Conservation (phyloP, 495 filamentous ascomycete genomes). For the Penicillium egyptiacum region DNA sequence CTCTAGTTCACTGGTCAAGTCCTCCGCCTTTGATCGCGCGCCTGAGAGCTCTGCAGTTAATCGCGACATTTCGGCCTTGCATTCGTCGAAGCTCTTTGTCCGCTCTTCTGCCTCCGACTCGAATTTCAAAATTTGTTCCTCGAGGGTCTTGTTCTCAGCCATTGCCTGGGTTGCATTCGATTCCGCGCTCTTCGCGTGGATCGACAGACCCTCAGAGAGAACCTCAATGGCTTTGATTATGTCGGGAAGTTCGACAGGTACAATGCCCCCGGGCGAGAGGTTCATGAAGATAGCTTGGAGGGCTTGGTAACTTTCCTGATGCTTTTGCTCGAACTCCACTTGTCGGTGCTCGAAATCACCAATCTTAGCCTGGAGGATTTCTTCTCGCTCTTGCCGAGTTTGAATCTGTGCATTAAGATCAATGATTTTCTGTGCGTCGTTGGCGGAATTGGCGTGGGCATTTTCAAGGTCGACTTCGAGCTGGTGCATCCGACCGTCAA, state of each 20-base stretch:
- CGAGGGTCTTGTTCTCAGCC: slow-evolving; percentile 48
- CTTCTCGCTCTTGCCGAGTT: slow-evolving; percentile 51
- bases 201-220: slow-evolving; percentile 55
- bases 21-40: slow-evolving; percentile 56
- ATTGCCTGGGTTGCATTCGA: slow-evolving; percentile 36
- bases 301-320: slow-evolving; percentile 53
- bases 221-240: slow-evolving; percentile 65
- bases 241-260: slow-evolving; percentile 57
- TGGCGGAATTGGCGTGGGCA: slow-evolving; percentile 53
- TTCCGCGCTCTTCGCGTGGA: slow-evolving; percentile 45
- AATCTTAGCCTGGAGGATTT: slow-evolving; percentile 44
- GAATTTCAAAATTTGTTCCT: slow-evolving; percentile 48
- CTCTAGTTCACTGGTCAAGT: slow-evolving; percentile 62
- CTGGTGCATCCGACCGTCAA: slow-evolving; percentile 65
- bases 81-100: slow-evolving; percentile 47
- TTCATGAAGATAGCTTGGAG: slow-evolving; percentile 63
- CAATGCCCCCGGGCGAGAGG: slow-evolving; percentile 54
- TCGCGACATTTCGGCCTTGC: slow-evolving; percentile 38
- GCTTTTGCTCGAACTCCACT: slow-evolving; percentile 46
- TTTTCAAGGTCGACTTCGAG: slow-evolving; percentile 70
- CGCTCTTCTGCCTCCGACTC: slow-evolving; percentile 40
- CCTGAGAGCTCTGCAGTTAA: slow-evolving; percentile 48
- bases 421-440: slow-evolving; percentile 53
- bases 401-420: slow-evolving; percentile 50
- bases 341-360: slow-evolving; percentile 50